Conservation (phyloP, 176 grass and related monocot genomes). For the Oryza longistaminata region DNA sequence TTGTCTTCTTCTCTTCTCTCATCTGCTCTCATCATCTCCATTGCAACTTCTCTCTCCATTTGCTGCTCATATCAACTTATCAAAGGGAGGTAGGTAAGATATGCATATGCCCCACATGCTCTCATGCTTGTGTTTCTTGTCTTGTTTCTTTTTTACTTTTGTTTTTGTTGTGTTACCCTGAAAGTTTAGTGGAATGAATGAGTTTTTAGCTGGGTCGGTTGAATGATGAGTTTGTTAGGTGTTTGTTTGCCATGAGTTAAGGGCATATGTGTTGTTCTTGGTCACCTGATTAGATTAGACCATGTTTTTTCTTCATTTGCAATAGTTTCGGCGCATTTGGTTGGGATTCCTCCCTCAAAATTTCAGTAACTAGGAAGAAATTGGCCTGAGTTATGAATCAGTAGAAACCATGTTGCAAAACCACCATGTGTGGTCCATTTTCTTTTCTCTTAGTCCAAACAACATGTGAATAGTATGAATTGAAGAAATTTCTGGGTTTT, state of each 20-base stretch:
- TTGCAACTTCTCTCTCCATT: slow-evolving; percentile 3
- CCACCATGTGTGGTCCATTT: neutral
- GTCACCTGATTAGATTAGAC: neutral
- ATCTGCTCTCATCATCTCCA: neutral
- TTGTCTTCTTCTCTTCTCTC: neutral
- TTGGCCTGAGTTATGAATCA: neutral
- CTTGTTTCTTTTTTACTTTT: neutral
- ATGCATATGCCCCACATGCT: neutral
- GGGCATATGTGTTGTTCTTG: neutral
- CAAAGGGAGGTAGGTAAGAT: slow-evolving; percentile 45
- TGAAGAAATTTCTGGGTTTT: too few species aligned
- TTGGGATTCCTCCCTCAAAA: neutral
- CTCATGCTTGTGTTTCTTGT: slow-evolving; percentile 7
- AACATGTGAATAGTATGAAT: neutral
- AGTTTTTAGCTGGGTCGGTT: neutral
- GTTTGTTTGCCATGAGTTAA: neutral
- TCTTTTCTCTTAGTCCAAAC: neutral
- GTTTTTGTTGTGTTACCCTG: neutral
- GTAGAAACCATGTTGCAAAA: neutral
- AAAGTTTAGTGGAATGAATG: neutral
- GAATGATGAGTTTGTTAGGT: neutral
- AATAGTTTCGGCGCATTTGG: neutral
- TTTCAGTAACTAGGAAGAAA: neutral
- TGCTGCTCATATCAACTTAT: slow-evolving; percentile 25
- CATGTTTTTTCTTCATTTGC: slow-evolving; percentile 1